These are phyloP conservation scores for Aspergillus steynii DNA, from an alignment of 495 filamentous ascomycete species.

Conservation along the genomic window DNA sequence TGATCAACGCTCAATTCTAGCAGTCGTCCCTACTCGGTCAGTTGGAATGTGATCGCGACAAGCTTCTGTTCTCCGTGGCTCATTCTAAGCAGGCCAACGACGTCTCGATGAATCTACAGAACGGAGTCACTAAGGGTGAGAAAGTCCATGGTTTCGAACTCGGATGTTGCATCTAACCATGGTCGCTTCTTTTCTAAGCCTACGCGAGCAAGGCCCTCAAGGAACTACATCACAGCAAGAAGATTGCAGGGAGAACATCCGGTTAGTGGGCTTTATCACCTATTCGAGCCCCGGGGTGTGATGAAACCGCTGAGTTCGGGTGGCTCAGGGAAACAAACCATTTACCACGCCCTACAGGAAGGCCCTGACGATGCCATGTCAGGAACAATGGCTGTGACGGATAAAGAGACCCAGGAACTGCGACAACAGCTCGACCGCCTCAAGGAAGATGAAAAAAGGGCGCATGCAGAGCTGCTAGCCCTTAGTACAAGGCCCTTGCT, in stretches of 20 bases:
- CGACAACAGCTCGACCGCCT: constrained; percentile 48
- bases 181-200: constrained; percentile 29
- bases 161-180: background rate
- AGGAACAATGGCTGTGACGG: constrained; percentile 47
- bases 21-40: constrained; percentile 63
- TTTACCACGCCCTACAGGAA: constrained; percentile 62
- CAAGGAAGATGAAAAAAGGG: constrained; percentile 52
- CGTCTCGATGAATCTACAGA: constrained; percentile 65
- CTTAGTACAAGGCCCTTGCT: constrained; percentile 53
- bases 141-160: background rate
- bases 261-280: constrained; percentile 36
- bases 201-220: constrained; percentile 62
- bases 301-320: background rate
- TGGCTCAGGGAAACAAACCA: constrained; percentile 57
- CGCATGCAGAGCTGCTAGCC: constrained; percentile 47
- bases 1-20: background rate
- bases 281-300: background rate
- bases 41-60: constrained; percentile 15
- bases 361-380: constrained; percentile 42
- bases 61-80: constrained; percentile 6
- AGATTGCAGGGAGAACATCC: constrained; percentile 58
- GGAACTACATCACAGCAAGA: constrained; percentile 60
- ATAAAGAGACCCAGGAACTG: constrained; percentile 50
- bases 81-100: constrained; percentile 54
- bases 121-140: constrained; percentile 64